These are phyloP conservation scores for Isabelozyma heimii DNA, from an alignment of 805 yeast genomes.

Conservation along the genomic window DNA sequence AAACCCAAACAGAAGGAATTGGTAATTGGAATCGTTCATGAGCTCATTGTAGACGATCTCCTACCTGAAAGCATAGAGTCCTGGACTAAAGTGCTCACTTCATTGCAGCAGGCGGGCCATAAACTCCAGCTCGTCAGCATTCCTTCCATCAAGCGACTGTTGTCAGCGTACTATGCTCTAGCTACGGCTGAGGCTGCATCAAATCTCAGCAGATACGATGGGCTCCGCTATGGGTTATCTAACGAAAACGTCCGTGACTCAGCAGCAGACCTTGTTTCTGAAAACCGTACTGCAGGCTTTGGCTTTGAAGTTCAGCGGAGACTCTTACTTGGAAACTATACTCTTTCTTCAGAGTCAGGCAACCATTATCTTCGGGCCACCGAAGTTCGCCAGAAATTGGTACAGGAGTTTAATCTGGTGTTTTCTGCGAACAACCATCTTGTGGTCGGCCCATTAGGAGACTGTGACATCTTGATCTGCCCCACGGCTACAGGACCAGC, in stretches of 20 bases:
- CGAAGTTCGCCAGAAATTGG: conserved; percentile 56
- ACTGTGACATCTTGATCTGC: conserved; percentile 62
- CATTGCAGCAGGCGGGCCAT: conserved; percentile 47
- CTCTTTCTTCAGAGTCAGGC: conserved; percentile 70
- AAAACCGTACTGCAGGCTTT: conserved; percentile 64
- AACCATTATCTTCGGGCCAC: conserved; percentile 80
- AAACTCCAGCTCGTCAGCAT: conserved; percentile 63
- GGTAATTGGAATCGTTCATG: conserved; percentile 71
- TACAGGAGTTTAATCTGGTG: conserved; percentile 61
- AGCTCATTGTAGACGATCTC: conserved; percentile 58
- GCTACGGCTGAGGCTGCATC: conserved; percentile 95
- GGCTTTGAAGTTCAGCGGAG: conserved; percentile 85
- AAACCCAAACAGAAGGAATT: conserved; percentile 15
- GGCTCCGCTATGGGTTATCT: conserved; percentile 74
- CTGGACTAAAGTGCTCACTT: conserved; percentile 46
- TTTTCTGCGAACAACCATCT: conserved; percentile 52
- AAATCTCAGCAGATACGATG: conserved; percentile 86
- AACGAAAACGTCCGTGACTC: conserved; percentile 4
- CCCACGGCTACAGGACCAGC: conserved; percentile 69
- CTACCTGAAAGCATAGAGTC: conserved; percentile 42
- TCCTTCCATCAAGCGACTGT: conserved; percentile 61
- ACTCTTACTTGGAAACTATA: conserved; percentile 81
- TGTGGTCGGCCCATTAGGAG: conserved; percentile 19
- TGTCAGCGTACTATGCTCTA: conserved; percentile 82
- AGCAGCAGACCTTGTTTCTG: conserved; percentile 15